Percentiles rank a stretch among this genome's conserved stretches.
These are phyloP conservation scores for Amanita molliuscula DNA, from an alignment of 768 basidiomycete species.

Conservation along the genomic window DNA sequence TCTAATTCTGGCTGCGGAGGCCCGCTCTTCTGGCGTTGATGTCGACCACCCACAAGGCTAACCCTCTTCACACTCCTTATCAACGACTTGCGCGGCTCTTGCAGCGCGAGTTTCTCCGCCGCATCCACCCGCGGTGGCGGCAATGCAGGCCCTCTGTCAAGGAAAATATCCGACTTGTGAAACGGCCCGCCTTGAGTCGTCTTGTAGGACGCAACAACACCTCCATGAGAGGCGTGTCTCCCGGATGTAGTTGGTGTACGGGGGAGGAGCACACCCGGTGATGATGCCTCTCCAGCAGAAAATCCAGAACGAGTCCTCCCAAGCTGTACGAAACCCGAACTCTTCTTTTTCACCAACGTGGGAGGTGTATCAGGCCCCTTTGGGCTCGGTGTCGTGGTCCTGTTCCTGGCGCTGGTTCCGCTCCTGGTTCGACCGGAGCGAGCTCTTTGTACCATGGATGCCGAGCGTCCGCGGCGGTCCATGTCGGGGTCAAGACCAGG, in stretches of 20 bases:
- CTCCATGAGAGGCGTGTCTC: slow-evolving; percentile 17
- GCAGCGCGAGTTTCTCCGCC: neutral
- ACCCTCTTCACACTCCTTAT: slow-evolving; percentile 57
- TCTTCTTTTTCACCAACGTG: slow-evolving; percentile 34
- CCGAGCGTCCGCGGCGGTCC: no score
- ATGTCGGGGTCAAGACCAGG: no score
- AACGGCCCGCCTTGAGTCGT: neutral
- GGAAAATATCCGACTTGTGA: slow-evolving; percentile 1
- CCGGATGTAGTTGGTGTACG: no score
- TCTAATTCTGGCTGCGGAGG: neutral
- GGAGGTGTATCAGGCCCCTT: slow-evolving; percentile 14
- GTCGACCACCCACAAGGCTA: slow-evolving; percentile 41
- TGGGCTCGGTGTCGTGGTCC: neutral
- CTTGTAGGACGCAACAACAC: slow-evolving; percentile 6
- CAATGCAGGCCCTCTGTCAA: slow-evolving; percentile 8
- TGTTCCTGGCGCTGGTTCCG: no score
- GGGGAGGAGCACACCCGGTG: no score
- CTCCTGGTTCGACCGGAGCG: neutral
- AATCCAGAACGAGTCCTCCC: slow-evolving; percentile 15
- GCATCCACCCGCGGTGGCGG: slow-evolving; percentile 8
- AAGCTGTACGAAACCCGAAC: slow-evolving; percentile 33
- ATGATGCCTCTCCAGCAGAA: no score
- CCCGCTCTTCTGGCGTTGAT: slow-evolving; percentile 47
- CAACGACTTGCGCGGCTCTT: slow-evolving; percentile 32
- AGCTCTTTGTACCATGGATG: no score